phyloP scores from a whole-genome alignment of 2,329 filamentous ascomycete species.

The Penicillium palitans region DNA sequence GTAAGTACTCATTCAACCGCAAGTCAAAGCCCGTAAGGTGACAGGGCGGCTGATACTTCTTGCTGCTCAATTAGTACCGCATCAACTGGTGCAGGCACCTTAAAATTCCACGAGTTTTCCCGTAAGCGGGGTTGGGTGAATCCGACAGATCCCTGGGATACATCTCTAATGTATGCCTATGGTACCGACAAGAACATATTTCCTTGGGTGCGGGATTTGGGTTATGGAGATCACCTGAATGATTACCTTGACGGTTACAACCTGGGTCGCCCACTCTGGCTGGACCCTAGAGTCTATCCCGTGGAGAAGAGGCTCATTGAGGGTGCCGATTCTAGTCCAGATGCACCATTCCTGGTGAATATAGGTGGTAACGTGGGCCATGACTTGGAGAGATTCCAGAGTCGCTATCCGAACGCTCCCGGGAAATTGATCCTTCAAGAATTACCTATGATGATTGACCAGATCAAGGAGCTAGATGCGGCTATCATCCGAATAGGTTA shows the following conservation, averaged over 20 bases:
- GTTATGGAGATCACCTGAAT: background rate
- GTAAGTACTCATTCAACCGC: constrained; percentile 7
- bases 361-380: constrained; percentile 4
- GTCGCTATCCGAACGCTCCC: background rate
- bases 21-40: background rate
- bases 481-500: constrained; percentile 5
- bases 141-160: constrained; percentile 5
- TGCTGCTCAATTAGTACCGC: background rate
- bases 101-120: constrained; percentile 14
- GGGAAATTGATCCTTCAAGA: constrained; percentile 6
- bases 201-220: background rate
- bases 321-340: background rate
- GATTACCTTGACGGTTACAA: constrained; percentile 1
- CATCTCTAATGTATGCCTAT: constrained; percentile 12
- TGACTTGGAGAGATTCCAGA: constrained; percentile 1
- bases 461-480: constrained; percentile 6
- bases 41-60: background rate
- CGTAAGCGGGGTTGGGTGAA: constrained; percentile 10
- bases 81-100: constrained; percentile 1
- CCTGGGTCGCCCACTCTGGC: background rate
- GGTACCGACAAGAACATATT: constrained; percentile 3
- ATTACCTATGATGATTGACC: constrained; percentile 2
- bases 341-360: constrained; percentile 2
- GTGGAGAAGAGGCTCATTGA: constrained; percentile 4
- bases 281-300: background rate